Conservation (phyloP, 441 rosid genomes). For the Mallotus repandus region DNA sequence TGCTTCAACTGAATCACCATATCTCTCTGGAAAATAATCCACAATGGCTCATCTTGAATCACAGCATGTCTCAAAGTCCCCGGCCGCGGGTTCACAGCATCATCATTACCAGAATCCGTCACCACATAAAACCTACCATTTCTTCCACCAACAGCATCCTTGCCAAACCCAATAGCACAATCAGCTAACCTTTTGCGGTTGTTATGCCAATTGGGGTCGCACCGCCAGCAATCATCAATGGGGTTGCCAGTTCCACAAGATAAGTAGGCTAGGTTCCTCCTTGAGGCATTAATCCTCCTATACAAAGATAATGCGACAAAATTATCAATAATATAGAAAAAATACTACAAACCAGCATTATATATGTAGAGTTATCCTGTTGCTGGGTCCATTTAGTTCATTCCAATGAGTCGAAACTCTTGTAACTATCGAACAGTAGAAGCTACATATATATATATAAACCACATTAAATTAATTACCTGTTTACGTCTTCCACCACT, state of each 20-base stretch:
- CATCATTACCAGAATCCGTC: slow-evolving; percentile 60
- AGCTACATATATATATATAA: no score
- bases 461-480: slow-evolving; percentile 32
- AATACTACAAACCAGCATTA: no score
- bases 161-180: slow-evolving; percentile 90
- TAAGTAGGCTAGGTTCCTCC: slow-evolving; percentile 66
- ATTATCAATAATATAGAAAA: no score
- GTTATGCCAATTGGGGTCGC: slow-evolving; percentile 77
- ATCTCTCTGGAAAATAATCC: slow-evolving; percentile 79
- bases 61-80: slow-evolving; percentile 83
- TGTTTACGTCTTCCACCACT: slow-evolving; percentile 66
- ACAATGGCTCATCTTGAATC: slow-evolving; percentile 74
- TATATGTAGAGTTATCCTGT: no score
- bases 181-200: slow-evolving; percentile 80
- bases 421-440: no score
- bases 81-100: slow-evolving; percentile 74
- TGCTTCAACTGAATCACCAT: slow-evolving; percentile 82
- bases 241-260: slow-evolving; percentile 90
- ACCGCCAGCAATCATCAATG: slow-evolving; percentile 92
- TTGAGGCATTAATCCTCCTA: slow-evolving; percentile 69
- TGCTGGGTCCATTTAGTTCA: no score
- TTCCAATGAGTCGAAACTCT: no score
- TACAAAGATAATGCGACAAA: neutral
- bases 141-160: slow-evolving; percentile 79
- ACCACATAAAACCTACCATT: slow-evolving; percentile 77